Percentiles rank a stretch among this genome's conserved stretches.
Evolutionary conservation across 83 land plant species (phyloP).

Genomic region (Picea abies): DNA sequence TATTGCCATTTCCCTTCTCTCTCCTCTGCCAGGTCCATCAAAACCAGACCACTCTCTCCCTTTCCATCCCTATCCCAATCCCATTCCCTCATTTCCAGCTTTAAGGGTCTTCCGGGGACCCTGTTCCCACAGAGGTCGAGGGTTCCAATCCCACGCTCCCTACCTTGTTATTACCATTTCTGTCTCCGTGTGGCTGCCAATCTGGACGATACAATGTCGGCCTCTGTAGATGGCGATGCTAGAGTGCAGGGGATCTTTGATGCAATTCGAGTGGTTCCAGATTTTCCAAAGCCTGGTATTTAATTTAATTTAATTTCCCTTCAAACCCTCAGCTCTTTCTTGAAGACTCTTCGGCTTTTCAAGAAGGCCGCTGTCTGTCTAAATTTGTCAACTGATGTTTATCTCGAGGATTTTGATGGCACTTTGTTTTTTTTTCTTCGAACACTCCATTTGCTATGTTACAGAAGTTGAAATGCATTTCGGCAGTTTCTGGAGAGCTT

Average conservation of each 20-base stretch:
- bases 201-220: conserved; percentile 31
- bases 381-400: background rate
- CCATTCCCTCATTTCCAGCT: too few relatives aligned
- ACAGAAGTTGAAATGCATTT: background rate
- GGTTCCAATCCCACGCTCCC: conserved; percentile 1
- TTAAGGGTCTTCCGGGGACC: background rate
- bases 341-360: background rate
- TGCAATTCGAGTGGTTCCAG: conserved; percentile 41
- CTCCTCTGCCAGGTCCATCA: too few relatives aligned
- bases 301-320: background rate
- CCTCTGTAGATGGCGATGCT: conserved; percentile 25
- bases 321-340: background rate
- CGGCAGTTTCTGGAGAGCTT: background rate
- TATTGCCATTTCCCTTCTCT: too few relatives aligned
- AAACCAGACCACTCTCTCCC: too few relatives aligned
- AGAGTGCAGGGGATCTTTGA: conserved; percentile 28
- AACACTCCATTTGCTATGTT: background rate
- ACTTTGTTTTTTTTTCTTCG: background rate
- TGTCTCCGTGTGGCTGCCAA: background rate
- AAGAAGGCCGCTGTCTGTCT: background rate
- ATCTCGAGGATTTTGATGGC: background rate
- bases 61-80: too few relatives aligned
- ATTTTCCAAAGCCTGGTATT: conserved; percentile 51
- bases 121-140: conserved; percentile 6
- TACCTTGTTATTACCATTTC: background rate